These are phyloP conservation scores for Dionaea muscipula DNA, from an alignment of 179 eudicot genomes.

Conservation along the genomic window DNA sequence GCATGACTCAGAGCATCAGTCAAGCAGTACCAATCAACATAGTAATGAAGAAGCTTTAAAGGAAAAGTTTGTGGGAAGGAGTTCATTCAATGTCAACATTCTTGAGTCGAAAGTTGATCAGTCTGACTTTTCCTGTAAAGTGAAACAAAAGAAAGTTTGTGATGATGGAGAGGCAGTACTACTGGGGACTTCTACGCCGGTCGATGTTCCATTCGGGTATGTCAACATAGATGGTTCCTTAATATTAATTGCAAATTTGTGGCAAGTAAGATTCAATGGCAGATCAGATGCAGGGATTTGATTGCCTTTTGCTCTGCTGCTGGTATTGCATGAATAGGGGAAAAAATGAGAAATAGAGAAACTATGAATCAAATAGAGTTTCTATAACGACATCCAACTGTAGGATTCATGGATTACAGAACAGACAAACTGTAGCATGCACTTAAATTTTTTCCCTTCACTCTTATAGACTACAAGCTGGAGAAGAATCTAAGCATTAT, in stretches of 20 bases:
- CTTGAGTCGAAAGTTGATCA: conserved; percentile 7
- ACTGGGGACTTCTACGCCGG: conserved; percentile 3
- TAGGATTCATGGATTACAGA: too few species aligned
- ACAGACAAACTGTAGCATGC: too few species aligned
- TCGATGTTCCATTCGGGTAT: conserved; percentile 13
- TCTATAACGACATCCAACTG: too few species aligned
- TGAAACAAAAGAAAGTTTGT: conserved; percentile 8
- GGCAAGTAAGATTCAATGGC: background rate
- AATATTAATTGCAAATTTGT: background rate
- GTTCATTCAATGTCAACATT: conserved; percentile 6
- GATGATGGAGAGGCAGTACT: conserved; percentile 10
- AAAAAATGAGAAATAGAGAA: too few species aligned
- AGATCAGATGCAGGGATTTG: background rate
- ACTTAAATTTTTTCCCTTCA: too few species aligned
- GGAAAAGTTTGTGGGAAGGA: conserved; percentile 10
- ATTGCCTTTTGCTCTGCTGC: too few species aligned
- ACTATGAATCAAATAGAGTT: too few species aligned
- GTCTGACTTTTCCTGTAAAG: conserved; percentile 9
- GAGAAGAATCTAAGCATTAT: too few species aligned
- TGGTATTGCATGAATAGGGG: too few species aligned
- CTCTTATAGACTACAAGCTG: too few species aligned
- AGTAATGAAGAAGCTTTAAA: conserved; percentile 1
- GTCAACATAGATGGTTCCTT: background rate
- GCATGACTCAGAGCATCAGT: conserved; percentile 15
- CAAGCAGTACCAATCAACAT: conserved; percentile 14